Percentiles rank a stretch among this genome's conserved stretches.
Conservation (phyloP, 2,329 filamentous ascomycete species). For the Endocalyx cinctus region DNA sequence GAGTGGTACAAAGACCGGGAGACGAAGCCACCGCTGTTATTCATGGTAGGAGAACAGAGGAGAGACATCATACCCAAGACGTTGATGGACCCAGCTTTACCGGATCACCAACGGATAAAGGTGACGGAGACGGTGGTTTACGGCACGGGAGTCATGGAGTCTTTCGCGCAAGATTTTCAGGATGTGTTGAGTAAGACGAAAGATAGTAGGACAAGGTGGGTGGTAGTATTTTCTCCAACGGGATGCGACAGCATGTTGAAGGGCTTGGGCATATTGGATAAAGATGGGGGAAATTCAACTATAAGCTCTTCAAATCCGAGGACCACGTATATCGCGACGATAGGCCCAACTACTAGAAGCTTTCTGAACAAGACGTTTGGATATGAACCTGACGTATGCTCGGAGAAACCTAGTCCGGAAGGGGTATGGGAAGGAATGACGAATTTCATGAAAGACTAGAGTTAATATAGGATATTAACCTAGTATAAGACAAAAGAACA, state of each 20-base stretch:
- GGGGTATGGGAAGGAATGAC: constrained; percentile 68
- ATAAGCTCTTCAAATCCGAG: too few species aligned
- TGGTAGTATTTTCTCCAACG: constrained; percentile 69
- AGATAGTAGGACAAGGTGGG: constrained; percentile 52
- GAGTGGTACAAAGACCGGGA: constrained; percentile 40
- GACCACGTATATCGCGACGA: constrained; percentile 70
- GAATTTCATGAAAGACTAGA: constrained; percentile 14
- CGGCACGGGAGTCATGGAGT: constrained; percentile 75
- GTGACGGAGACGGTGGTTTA: constrained; percentile 84
- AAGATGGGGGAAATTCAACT: constrained; percentile 8
- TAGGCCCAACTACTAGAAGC: constrained; percentile 86
- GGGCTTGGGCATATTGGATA: constrained; percentile 47
- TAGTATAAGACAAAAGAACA: too few species aligned
- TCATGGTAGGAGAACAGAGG: constrained; percentile 84
- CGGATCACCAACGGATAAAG: constrained; percentile 46
- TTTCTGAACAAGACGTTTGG: constrained; percentile 62
- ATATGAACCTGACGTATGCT: constrained; percentile 73
- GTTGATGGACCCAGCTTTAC: constrained; percentile 56
- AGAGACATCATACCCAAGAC: constrained; percentile 85
- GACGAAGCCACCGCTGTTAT: constrained; percentile 64
- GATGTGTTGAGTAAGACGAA: constrained; percentile 42
- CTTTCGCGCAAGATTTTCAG: constrained; percentile 67
- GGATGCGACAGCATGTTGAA: constrained; percentile 59
- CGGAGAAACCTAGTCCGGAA: constrained; percentile 74
- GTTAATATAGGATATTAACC: constrained; percentile 5